These are phyloP conservation scores for Gaeumannomyces sp. DNA, from an alignment of 2,329 filamentous ascomycete genomes.

Conservation along the genomic window DNA sequence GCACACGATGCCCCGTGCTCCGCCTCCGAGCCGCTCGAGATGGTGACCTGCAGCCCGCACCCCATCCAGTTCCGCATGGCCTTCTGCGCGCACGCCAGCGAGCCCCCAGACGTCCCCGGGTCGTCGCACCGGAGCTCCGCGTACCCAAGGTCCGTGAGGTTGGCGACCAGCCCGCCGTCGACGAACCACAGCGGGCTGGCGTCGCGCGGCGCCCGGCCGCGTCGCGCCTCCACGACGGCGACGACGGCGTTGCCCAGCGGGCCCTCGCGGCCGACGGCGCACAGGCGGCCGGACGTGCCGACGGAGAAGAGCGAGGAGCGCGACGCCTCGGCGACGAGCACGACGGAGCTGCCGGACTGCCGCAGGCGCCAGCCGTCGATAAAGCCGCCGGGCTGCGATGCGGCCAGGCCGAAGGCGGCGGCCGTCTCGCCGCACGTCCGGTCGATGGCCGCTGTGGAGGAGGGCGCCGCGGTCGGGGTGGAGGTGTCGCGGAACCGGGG, in stretches of 20 bases:
- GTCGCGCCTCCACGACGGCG: slow-evolving; percentile 20
- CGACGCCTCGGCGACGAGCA: slow-evolving; percentile 20
- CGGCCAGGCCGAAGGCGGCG: slow-evolving; percentile 21
- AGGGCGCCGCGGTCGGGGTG: slow-evolving; percentile 13
- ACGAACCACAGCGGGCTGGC: slow-evolving; percentile 23
- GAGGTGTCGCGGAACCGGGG: slow-evolving; percentile 8
- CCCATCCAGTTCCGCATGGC: slow-evolving; percentile 22
- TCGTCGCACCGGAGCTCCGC: slow-evolving; percentile 18
- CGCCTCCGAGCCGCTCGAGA: slow-evolving; percentile 15
- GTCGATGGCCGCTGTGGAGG: slow-evolving; percentile 16
- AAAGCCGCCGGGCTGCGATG: slow-evolving; percentile 22
- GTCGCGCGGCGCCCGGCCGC: slow-evolving; percentile 9
- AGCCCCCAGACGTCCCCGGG: slow-evolving; percentile 9
- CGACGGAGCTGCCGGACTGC: slow-evolving; percentile 21
- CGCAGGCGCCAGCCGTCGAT: slow-evolving; percentile 26
- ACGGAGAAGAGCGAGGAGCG: slow-evolving; percentile 22
- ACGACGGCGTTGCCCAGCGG: slow-evolving; percentile 17
- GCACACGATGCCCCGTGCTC: slow-evolving; percentile 8
- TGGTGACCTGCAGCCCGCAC: slow-evolving; percentile 24
- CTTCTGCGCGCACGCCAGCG: slow-evolving; percentile 18
- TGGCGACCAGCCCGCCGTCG: slow-evolving; percentile 16
- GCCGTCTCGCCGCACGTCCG: slow-evolving; percentile 20
- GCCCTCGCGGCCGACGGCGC: slow-evolving; percentile 19
- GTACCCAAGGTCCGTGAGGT: slow-evolving; percentile 19
- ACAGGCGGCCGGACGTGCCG: slow-evolving; percentile 21